A percentile compares a stretch with the other conserved stretches of the same genome.
These are phyloP conservation scores for Irpex rosettiformis DNA, from an alignment of 1,284 basidiomycete species.

Conservation along the genomic window DNA sequence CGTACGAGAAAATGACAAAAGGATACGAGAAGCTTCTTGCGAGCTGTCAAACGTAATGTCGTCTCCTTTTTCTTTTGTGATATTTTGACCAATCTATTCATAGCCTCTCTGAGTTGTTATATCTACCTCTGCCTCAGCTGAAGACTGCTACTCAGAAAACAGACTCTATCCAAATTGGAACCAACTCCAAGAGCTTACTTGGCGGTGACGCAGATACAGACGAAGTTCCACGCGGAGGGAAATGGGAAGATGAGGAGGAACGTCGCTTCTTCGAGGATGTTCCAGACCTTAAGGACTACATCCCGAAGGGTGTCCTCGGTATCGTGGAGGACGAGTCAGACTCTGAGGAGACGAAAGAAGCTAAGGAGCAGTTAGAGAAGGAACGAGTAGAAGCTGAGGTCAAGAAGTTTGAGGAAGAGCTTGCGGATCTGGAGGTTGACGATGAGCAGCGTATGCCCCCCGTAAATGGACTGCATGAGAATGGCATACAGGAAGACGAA, in stretches of 20 bases:
- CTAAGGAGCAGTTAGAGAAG: conserved; percentile 44
- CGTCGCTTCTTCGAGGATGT: conserved; percentile 93
- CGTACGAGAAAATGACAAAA: conserved; percentile 97
- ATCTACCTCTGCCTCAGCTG: conserved; percentile 76
- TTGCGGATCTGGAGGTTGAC: conserved; percentile 42
- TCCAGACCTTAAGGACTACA: conserved; percentile 87
- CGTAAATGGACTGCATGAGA: conserved; percentile 20
- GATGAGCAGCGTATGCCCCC: conserved; percentile 24
- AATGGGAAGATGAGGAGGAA: conserved; percentile 99
- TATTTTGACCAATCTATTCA: neutral
- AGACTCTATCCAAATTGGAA: conserved; percentile 76
- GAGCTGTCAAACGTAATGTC: conserved; percentile 77
- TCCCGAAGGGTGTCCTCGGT: conserved; percentile 87
- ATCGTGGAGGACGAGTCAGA: conserved; percentile 53
- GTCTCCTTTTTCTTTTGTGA: neutral
- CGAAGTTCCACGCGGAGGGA: conserved; percentile 61
- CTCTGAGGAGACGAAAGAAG: conserved; percentile 27
- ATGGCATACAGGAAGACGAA: conserved; percentile 20
- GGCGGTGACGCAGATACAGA: conserved; percentile 56
- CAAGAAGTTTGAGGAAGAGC: conserved; percentile 68
- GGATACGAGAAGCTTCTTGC: conserved; percentile 88
- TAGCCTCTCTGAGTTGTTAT: conserved; percentile 87
- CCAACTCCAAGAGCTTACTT: conserved; percentile 37
- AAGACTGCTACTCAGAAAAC: conserved; percentile 77
- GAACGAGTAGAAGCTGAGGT: conserved; percentile 58